A percentile compares a stretch with the other conserved stretches of the same genome.
Conservation (phyloP, 495 filamentous ascomycete genomes). For the Acidomyces sp. region DNA sequence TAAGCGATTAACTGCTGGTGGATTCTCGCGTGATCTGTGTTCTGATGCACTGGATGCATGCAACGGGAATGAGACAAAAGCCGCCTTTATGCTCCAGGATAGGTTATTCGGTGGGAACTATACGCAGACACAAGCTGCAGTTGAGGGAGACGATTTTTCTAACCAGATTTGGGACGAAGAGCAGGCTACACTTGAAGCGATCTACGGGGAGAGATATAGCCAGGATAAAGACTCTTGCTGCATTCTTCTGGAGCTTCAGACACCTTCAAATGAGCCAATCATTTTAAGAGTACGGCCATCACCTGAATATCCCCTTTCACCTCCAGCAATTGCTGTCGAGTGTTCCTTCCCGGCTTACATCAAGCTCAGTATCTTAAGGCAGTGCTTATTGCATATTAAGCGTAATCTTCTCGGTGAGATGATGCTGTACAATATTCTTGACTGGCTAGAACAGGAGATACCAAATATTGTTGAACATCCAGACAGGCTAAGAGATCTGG, state of each 20-base stretch:
- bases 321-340: slow-evolving; percentile 63
- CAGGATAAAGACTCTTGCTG: slow-evolving; percentile 41
- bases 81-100: slow-evolving; percentile 65
- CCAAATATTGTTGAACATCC: slow-evolving; percentile 65
- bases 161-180: slow-evolving; percentile 70
- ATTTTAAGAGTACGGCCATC: slow-evolving; percentile 42
- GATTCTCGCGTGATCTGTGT: slow-evolving; percentile 76
- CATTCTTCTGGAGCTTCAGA: slow-evolving; percentile 40
- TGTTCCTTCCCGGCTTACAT: slow-evolving; percentile 76
- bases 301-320: slow-evolving; percentile 53
- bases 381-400: slow-evolving; percentile 53
- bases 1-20: slow-evolving; percentile 66
- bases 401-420: slow-evolving; percentile 61
- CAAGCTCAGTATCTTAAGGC: slow-evolving; percentile 73
- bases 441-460: slow-evolving; percentile 78
- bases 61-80: slow-evolving; percentile 57
- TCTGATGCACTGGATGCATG: slow-evolving; percentile 54
- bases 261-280: slow-evolving; percentile 22
- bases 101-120: slow-evolving; percentile 36
- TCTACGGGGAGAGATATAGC: slow-evolving; percentile 56
- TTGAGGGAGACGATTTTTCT: slow-evolving; percentile 17
- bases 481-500: slow-evolving; percentile 70
- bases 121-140: slow-evolving; percentile 19
- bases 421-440: slow-evolving; percentile 77
- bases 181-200: slow-evolving; percentile 61